Base-by-base conservation (phyloP, 306 rosid species). In the Sphenostylis stenocarpa region DNA sequence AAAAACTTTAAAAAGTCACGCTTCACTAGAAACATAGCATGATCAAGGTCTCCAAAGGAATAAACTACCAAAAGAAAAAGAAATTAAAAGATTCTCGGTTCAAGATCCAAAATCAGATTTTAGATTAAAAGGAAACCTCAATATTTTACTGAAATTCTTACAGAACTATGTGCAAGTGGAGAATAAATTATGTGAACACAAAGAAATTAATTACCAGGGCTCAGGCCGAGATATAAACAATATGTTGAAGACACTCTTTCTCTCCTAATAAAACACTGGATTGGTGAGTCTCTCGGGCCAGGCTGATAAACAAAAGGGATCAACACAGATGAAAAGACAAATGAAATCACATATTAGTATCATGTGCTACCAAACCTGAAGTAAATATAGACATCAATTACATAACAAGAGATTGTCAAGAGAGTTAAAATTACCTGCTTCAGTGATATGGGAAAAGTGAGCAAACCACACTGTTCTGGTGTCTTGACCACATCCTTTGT, bases 261-360 rank as follows among this genome's bases (percentile, higher is more conserved):
- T 87, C 98, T 92, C 84, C 86, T 88, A 9, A 94, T 94, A 86
- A 87, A 92, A 78, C 98, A 94, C 82, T 94, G 97, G 72, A 92
- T 89, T 38, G 94, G 90, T 74, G 83, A 51, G 45, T 94, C 96
- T 77, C 96, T 89, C 56, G 93, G 96, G 45, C 92, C 98, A 58
- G 96, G 96, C 98, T 94, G 58, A 75, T n/a, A 67, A 58, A 70
- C 56, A 68, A 62, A 75, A 48, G 34, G 19, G 13, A 29, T 26
- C 41, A 68, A 31, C 44, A 49, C 15, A 43, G 38, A 47, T 13
- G 80, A 76, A 57, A 47, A 41, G 17, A 74, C 48, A 72, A 57
- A 79, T 15, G 34, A 45, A 28, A 61, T 33, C 44, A 72, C 75
- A 60, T 55, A 61, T 72, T 67, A 77, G 70, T 52, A 58, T 52